A percentile compares a stretch with the other conserved stretches of the same genome.
phyloP scores from a whole-genome alignment of 1,284 basidiomycete species.

The Mycosarcoma maydis region DNA sequence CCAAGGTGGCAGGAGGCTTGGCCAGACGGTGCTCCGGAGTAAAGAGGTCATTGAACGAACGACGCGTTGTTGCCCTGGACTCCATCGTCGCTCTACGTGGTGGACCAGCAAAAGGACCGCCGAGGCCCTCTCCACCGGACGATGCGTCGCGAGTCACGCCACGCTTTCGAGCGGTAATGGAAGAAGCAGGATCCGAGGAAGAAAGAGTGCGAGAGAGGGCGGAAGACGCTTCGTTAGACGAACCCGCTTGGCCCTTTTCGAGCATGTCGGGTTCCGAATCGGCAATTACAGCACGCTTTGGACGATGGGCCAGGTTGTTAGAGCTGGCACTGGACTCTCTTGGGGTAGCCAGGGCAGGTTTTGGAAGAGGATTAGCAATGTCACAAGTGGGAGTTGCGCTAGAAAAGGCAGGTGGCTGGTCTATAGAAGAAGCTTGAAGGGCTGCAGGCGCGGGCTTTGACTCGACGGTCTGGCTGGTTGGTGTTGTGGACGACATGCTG shows the following conservation, averaged over 20 bases:
- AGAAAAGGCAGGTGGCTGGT: constrained; percentile 7
- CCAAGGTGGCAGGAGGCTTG: constrained; percentile 32
- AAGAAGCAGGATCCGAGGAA: constrained; percentile 17
- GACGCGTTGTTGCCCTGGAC: constrained; percentile 26
- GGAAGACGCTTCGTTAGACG: constrained; percentile 31
- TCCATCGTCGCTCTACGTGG: constrained; percentile 47
- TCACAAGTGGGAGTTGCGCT: constrained; percentile 2
- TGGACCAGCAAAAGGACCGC: constrained; percentile 46
- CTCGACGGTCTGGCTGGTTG: background rate
- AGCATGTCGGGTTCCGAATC: constrained; percentile 40
- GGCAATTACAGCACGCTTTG: constrained; percentile 43
- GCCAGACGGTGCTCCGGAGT: constrained; percentile 47
- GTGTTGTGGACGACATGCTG: constrained; percentile 18
- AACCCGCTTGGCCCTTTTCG: constrained; percentile 34
- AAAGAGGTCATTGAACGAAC: constrained; percentile 54
- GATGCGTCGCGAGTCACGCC: constrained; percentile 31
- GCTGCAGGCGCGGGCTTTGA: background rate
- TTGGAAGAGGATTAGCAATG: constrained; percentile 15
- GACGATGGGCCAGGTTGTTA: constrained; percentile 31
- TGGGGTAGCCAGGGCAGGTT: constrained; percentile 4
- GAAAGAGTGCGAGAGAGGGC: constrained; percentile 18
- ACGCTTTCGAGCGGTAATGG: constrained; percentile 10
- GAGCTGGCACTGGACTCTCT: constrained; percentile 10
- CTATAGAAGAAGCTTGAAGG: background rate
- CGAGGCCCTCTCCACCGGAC: constrained; percentile 32